Base-by-base conservation (phyloP, 2,329 filamentous ascomycete genomes). In the Colletotrichum truncatum region DNA sequence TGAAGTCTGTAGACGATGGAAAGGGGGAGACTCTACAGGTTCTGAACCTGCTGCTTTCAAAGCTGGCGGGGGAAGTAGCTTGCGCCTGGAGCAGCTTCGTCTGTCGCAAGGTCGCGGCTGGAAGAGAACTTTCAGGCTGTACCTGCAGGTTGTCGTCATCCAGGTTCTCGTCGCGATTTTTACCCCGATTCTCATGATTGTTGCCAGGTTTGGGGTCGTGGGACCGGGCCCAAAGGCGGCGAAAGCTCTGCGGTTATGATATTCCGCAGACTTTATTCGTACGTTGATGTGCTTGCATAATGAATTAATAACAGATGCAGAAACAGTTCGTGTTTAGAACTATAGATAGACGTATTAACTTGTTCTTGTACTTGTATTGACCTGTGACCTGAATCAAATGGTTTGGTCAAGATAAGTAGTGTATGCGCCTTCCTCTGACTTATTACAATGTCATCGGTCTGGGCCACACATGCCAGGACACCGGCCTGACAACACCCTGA, bases 1-100 rank as follows among this genome's bases (percentile, higher is more conserved):
- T 23, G 85, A 90, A 45, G 84, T 93, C 2, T 88, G 86, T 67
- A 3, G 57, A 2, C 41, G 67, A 3, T 59, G 54, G 41, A 32
- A 62, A 34, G 56, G 34, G 2, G 34, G 11, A 2, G 16, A n/a
- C n/a, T n/a, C n/a, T n/a, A n/a, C n/a, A n/a, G n/a, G n/a, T n/a
- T n/a, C n/a, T n/a, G n/a, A n/a, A n/a, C n/a, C 10, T 8, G 26
- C 36, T 8, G 30, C 23, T 2, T 25, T 23, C 2, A 32, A 21
- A 14, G 18, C 26, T 16, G n/a, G 28, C 21, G 6, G n/a, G 28
- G 30, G 26, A 10, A 23, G 21, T 4, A 14, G 41, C 8, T n/a
- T 34, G n/a, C 32, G 49, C 14, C 45, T 49, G 9, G 11, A 34
- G 28, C 46, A 49, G 46, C 11, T 49, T 4, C 28, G 16, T 18